A percentile compares a stretch with the other conserved stretches of the same genome.
Conservation (phyloP, 2,329 filamentous ascomycete species). For the Microdochium paspali region DNA sequence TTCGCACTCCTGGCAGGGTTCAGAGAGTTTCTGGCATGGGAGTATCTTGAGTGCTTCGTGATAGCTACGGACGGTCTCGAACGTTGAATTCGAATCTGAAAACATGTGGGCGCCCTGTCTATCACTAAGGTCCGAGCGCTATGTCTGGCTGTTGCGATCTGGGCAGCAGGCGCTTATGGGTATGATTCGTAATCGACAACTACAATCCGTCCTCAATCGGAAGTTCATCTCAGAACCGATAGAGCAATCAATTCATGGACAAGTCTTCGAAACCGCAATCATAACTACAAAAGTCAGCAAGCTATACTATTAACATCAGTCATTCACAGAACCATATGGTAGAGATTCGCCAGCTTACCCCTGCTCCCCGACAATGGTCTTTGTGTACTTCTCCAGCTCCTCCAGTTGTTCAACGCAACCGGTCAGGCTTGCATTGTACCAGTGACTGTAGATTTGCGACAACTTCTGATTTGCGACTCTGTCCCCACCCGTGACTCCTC, state of each 20-base stretch:
- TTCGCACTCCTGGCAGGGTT: no score
- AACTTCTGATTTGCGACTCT: conserved; percentile 33
- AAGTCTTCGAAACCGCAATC: conserved; percentile 15
- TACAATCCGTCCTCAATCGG: no score
- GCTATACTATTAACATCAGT: not conserved
- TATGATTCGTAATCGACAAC: no score
- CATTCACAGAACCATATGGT: not conserved
- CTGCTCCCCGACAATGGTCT: conserved; percentile 47
- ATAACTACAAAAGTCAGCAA: conserved; percentile 16
- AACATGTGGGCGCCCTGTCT: no score
- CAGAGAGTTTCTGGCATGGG: no score
- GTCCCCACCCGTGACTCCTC: conserved; percentile 11
- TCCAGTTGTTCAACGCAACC: conserved; percentile 45
- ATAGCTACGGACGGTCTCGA: no score
- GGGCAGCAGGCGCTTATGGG: no score
- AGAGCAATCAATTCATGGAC: not conserved
- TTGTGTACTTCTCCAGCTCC: conserved; percentile 45
- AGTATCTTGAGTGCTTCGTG: no score
- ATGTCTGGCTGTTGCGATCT: no score
- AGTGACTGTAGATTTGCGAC: conserved; percentile 48
- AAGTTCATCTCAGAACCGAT: no score
- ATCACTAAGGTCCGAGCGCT: no score
- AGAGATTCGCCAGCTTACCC: conserved; percentile 19
- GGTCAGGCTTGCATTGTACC: conserved; percentile 42
- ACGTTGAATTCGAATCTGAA: no score